Conservation (phyloP, 768 basidiomycete species). For the Symmetrospora coprosmae region DNA sequence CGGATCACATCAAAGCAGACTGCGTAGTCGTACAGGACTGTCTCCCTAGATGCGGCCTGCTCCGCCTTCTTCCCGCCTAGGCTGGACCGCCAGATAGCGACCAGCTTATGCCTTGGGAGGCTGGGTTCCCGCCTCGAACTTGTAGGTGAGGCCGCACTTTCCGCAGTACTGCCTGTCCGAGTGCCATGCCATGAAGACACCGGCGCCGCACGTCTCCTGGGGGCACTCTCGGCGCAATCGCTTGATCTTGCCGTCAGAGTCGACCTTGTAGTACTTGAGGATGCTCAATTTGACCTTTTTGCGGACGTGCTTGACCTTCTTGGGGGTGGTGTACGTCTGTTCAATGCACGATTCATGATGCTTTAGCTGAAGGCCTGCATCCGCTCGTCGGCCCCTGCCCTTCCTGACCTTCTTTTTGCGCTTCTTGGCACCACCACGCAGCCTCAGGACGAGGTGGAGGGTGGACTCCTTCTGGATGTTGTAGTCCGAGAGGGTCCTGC, state of each 20-base stretch:
- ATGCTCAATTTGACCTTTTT: conserved; percentile 99
- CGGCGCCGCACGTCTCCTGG: conserved; percentile 44
- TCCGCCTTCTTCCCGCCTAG: too few relatives aligned
- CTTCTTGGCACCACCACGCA: conserved; percentile 99
- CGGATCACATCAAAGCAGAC: too few relatives aligned
- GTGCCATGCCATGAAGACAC: conserved; percentile 81
- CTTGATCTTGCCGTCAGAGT: conserved; percentile 99
- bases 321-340: conserved; percentile 32
- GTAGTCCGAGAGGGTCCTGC: conserved; percentile 84
- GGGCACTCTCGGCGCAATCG: conserved; percentile 94
- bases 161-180: conserved; percentile 96
- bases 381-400: too few relatives aligned
- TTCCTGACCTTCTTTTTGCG: conserved; percentile 99
- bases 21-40: too few relatives aligned
- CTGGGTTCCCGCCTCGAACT: conserved; percentile 32
- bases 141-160: conserved; percentile 40
- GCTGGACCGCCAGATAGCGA: too few relatives aligned
- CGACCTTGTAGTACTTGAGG: conserved; percentile 99
- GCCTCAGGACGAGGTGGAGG: conserved; percentile 90
- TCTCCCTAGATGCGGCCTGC: too few relatives aligned
- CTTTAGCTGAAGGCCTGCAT: not conserved
- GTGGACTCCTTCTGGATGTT: conserved; percentile 98
- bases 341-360: not conserved
- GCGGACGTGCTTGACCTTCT: conserved; percentile 85
- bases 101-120: conserved; percentile 23